Conservation (phyloP, 768 basidiomycete species). For the Suillus cothurnatus region DNA sequence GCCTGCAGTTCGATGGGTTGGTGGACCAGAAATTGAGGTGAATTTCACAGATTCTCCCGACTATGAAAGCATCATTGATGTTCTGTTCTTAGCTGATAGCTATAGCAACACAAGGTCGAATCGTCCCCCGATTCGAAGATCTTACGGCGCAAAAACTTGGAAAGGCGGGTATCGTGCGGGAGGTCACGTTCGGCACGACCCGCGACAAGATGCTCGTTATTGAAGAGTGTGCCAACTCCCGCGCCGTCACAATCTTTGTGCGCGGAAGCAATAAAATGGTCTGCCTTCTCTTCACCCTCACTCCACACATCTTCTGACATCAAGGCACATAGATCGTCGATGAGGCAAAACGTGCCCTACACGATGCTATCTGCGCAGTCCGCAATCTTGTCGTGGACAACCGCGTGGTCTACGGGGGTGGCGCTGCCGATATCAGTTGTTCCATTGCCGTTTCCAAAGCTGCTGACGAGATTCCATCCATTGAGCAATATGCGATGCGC, state of each 20-base stretch:
- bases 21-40: conserved; percentile 98
- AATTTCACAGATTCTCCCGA: conserved; percentile 12
- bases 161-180: conserved; percentile 89
- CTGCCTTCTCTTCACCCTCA: conserved; percentile 13
- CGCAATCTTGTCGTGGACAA: conserved; percentile 95
- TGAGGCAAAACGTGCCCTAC: conserved; percentile 96
- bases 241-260: conserved; percentile 97
- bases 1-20: conserved; percentile 98
- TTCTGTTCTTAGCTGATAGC: conserved; percentile 75
- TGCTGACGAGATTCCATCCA: conserved; percentile 94
- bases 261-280: conserved; percentile 99
- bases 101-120: conserved; percentile 96
- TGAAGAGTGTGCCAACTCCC: conserved; percentile 96
- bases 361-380: conserved; percentile 97
- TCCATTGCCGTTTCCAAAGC: conserved; percentile 91
- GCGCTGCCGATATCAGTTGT: conserved; percentile 96
- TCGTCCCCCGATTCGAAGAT: conserved; percentile 98
- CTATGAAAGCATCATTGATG: not conserved
- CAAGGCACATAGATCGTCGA: conserved; percentile 80
- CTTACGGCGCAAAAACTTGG: conserved; percentile 90
- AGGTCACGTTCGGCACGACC: conserved; percentile 95
- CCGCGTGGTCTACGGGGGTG: conserved; percentile 97
- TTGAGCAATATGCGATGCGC: conserved; percentile 99
- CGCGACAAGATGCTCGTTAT: conserved; percentile 99
- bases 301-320: not conserved